These are phyloP conservation scores for Skeletonema grethae DNA, from an alignment of 108 stramenopile species.

Conservation along the genomic window DNA sequence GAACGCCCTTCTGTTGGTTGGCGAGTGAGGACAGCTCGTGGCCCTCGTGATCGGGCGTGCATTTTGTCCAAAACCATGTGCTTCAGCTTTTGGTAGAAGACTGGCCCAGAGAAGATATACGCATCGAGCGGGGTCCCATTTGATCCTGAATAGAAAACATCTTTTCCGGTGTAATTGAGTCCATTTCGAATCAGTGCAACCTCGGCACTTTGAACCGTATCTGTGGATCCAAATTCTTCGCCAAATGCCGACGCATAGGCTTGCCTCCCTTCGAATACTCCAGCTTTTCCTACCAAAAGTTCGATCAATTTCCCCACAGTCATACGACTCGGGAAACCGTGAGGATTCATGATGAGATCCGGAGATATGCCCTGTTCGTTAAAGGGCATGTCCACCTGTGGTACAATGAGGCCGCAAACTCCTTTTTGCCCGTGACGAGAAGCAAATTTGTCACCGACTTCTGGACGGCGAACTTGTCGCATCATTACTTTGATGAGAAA, in stretches of 20 bases:
- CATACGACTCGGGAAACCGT: slow-evolving; percentile 99
- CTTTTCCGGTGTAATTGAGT: slow-evolving; percentile 97
- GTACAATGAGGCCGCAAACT: slow-evolving; percentile 95
- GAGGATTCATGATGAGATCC: slow-evolving; percentile 99
- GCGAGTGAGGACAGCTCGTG: slow-evolving; percentile 97
- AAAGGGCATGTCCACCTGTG: slow-evolving; percentile 98
- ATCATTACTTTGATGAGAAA: slow-evolving; percentile 96
- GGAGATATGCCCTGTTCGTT: slow-evolving; percentile 95
- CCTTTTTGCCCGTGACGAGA: slow-evolving; percentile 99
- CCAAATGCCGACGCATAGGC: slow-evolving; percentile 98
- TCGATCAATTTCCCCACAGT: slow-evolving; percentile 99
- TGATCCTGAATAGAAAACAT: slow-evolving; percentile 92
- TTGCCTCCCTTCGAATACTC: slow-evolving; percentile 90
- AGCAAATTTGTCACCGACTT: slow-evolving; percentile 99
- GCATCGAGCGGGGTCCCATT: slow-evolving; percentile 92
- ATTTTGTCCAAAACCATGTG: slow-evolving; percentile 99
- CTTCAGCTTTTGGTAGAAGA: slow-evolving; percentile 99
- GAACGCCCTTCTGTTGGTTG: slow-evolving; percentile 99
- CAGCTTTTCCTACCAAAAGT: slow-evolving; percentile 95
- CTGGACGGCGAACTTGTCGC: slow-evolving; percentile 92
- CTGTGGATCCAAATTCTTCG: slow-evolving; percentile 94
- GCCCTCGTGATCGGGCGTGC: slow-evolving; percentile 97
- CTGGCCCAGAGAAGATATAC: slow-evolving; percentile 97
- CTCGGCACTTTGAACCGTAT: slow-evolving; percentile 82
- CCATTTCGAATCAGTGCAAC: slow-evolving; percentile 93